A percentile compares a stretch with the other conserved stretches of the same genome.
Evolutionary conservation across 2,329 filamentous ascomycete species (phyloP).

Genomic region (Cladosporium sp.): DNA sequence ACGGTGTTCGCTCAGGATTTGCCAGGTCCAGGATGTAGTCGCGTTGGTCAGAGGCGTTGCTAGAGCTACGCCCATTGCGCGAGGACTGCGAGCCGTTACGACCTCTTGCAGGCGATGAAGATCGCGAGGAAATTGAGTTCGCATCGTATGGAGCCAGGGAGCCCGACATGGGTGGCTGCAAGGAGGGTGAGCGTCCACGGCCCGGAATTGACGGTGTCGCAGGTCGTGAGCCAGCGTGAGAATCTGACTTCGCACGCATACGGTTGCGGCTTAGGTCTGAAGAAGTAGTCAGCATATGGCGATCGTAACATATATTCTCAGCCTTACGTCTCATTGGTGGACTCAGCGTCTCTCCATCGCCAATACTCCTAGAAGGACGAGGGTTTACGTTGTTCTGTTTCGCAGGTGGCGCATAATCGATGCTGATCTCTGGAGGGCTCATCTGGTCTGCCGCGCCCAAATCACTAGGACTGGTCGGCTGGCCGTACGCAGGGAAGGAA

Average conservation of each 20-base stretch:
- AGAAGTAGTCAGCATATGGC: neutral
- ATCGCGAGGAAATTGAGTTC: conserved; percentile 37
- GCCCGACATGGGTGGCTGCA: conserved; percentile 24
- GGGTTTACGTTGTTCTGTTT: conserved; percentile 43
- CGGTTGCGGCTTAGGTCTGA: conserved; percentile 47
- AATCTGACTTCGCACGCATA: conserved; percentile 58
- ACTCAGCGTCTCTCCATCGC: conserved; percentile 76
- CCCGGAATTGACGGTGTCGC: conserved; percentile 35
- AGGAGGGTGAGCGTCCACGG: conserved; percentile 34
- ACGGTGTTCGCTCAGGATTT: conserved; percentile 76
- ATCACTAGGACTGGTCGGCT: conserved; percentile 43
- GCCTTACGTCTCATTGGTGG: conserved; percentile 65
- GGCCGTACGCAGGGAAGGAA: conserved; percentile 45
- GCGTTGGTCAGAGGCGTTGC: conserved; percentile 53
- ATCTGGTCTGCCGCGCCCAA: conserved; percentile 69
- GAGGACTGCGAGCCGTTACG: conserved; percentile 30
- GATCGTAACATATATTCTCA: neutral
- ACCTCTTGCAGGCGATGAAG: conserved; percentile 42
- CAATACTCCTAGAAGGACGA: conserved; percentile 59
- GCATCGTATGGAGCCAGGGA: conserved; percentile 41
- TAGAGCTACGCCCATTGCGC: conserved; percentile 46
- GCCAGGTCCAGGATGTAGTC: conserved; percentile 87
- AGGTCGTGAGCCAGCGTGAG: conserved; percentile 48
- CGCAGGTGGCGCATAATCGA: conserved; percentile 77
- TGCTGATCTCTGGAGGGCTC: conserved; percentile 91